phyloP scores from a whole-genome alignment of 768 basidiomycete species.

The Collybia mongolica region DNA sequence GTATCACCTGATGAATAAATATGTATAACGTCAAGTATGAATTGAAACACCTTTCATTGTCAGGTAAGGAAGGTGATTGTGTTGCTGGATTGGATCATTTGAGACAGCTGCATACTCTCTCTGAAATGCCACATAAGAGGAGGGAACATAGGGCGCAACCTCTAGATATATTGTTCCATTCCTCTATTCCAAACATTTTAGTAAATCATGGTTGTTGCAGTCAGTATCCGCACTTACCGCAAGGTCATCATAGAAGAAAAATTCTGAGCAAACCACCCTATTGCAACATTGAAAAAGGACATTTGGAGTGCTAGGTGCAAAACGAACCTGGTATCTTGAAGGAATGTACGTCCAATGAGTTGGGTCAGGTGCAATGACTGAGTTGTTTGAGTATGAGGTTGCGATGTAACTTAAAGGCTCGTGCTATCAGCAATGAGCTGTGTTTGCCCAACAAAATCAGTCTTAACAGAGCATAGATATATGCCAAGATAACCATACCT shows the following conservation, averaged over 20 bases:
- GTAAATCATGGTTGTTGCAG: not conserved
- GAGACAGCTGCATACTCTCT: conserved; percentile 66
- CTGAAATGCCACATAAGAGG: conserved; percentile 18
- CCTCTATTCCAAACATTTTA: conserved; percentile 35
- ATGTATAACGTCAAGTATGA: no score
- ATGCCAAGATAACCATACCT: conserved; percentile 33
- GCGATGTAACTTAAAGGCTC: conserved; percentile 60
- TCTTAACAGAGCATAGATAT: not conserved
- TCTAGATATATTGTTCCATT: conserved; percentile 62
- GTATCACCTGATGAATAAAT: no score
- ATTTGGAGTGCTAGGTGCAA: not conserved
- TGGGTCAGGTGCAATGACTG: conserved; percentile 46
- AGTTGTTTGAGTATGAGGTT: conserved; percentile 42
- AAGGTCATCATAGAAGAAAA: conserved; percentile 38
- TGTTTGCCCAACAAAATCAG: not conserved
- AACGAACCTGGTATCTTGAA: conserved; percentile 53
- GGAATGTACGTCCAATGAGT: conserved; percentile 56
- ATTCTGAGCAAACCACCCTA: conserved; percentile 42
- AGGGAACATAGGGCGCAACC: conserved; percentile 20
- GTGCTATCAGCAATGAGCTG: no score
- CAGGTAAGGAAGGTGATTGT: conserved; percentile 55
- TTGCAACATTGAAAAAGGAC: not conserved
- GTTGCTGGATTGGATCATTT: conserved; percentile 42
- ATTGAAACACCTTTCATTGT: conserved; percentile 46
- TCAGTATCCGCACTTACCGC: conserved; percentile 18